phyloP scores from a whole-genome alignment of 192 early-diverging fungal genomes.

The Coemansia javaensis region DNA sequence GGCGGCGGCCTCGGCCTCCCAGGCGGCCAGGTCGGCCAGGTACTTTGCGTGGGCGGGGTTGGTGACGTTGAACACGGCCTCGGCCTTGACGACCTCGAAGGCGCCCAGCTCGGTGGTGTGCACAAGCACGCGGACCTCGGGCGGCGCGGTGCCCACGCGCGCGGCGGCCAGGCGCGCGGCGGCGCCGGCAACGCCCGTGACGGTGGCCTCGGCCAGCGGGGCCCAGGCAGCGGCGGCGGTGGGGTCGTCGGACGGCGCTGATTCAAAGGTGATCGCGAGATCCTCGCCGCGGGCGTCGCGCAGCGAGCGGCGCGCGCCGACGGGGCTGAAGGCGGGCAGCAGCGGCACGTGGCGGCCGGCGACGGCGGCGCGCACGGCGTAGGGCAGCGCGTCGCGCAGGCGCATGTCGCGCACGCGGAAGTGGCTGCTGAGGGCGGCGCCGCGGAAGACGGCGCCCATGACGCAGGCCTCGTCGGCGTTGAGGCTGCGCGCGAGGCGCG shows the following conservation, averaged over 20 bases:
- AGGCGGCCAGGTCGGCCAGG: conserved; percentile 26
- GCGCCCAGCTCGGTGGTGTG: conserved; percentile 76
- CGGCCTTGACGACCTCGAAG: conserved; percentile 58
- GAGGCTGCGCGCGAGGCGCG: conserved; percentile 88
- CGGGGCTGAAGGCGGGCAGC: conserved; percentile 54
- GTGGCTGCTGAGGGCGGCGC: conserved; percentile 76
- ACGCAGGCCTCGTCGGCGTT: conserved; percentile 97
- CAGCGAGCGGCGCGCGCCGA: conserved; percentile 83
- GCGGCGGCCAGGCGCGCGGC: conserved; percentile 59
- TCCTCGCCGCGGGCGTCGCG: conserved; percentile 65
- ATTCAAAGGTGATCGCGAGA: conserved; percentile 66
- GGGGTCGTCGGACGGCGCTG: conserved; percentile 65
- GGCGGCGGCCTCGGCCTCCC: conserved; percentile 43
- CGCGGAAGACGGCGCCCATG: conserved; percentile 80
- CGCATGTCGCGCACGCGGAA: conserved; percentile 82
- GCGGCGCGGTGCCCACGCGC: conserved; percentile 51
- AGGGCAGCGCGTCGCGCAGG: conserved; percentile 75
- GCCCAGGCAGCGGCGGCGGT: conserved; percentile 27
- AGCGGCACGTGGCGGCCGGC: conserved; percentile 53
- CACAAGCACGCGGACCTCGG: conserved; percentile 81
- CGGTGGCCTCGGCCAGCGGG: conserved; percentile 39
- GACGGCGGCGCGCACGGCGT: conserved; percentile 34
- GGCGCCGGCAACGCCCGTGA: conserved; percentile 69
- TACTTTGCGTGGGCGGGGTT: conserved; percentile 36
- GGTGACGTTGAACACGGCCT: conserved; percentile 50